Evolutionary conservation across 805 yeast genomes (phyloP), one percentile per base, ranked within the genome.

Genomic region (Wickerhamomyces queroliae): DNA sequence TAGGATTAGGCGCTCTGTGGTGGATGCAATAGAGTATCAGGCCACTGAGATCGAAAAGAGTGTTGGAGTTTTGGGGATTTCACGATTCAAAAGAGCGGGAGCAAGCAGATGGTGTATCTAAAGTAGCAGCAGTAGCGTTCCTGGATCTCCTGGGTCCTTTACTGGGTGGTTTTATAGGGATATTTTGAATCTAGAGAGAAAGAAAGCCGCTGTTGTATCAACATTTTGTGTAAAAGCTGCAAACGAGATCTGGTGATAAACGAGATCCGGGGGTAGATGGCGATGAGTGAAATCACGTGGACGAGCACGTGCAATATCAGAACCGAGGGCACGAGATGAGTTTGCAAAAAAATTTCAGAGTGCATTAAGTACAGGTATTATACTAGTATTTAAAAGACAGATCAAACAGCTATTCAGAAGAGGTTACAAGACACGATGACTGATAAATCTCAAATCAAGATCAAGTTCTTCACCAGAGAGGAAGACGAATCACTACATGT

Each of bases 381-480:
- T 23, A n/a, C n/a, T n/a, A n/a, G n/a, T n/a, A n/a, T n/a, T n/a
- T n/a, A n/a, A n/a, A n/a, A n/a, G n/a, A n/a, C n/a, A n/a, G n/a
- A n/a, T n/a, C n/a, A n/a, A n/a, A n/a, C n/a, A n/a, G n/a, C n/a
- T n/a, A n/a, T n/a, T n/a, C n/a, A n/a, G n/a, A n/a, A n/a, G n/a
- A n/a, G n/a, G n/a, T n/a, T 13, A 37, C 4, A 6, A 8, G 27
- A 20, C 7, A 45, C 17, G 28, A 52, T 47, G 50, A 26, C 43
- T 9, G 59, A 65, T 47, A 70, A 74, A 39, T 64, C 78, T n/a
- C 95, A 85, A 63, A 74, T 88, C 19, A 84, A 84, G 65, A 79
- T 90, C 60, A 79, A 81, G 49, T 81, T 87, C 63, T 78, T 84
- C 66, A 90, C 97, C 34, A 76, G 91, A 50, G 98, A 91, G 51